phyloP scores from a whole-genome alignment of 2,329 filamentous ascomycete species.

The Neonectria sp. region DNA sequence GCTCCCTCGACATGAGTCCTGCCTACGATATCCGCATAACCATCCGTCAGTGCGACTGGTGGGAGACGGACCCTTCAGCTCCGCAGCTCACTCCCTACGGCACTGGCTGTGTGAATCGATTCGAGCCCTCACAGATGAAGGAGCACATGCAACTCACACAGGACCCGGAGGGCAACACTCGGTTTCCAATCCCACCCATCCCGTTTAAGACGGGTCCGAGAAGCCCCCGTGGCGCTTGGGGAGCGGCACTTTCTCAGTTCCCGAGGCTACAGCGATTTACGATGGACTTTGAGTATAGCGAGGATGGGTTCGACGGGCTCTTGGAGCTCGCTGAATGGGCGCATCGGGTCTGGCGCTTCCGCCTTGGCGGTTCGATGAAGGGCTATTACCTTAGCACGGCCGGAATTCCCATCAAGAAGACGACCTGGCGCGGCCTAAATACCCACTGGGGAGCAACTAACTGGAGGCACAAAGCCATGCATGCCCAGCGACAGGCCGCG shows the following conservation, averaged over 20 bases:
- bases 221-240: conserved; percentile 22
- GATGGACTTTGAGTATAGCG: conserved; percentile 30
- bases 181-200: conserved; percentile 26
- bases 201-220: conserved; percentile 9
- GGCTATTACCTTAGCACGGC: conserved; percentile 31
- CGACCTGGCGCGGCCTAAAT: conserved; percentile 23
- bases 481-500: not conserved
- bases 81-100: conserved; percentile 29
- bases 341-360: conserved; percentile 35
- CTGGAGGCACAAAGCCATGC: conserved; percentile 8
- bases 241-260: conserved; percentile 18
- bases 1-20: conserved; percentile 23
- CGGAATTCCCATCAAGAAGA: conserved; percentile 22
- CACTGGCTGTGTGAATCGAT: conserved; percentile 10
- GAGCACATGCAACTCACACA: conserved; percentile 28
- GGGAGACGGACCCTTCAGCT: conserved; percentile 1
- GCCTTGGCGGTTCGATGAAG: conserved; percentile 32
- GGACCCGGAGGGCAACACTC: not conserved
- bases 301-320: conserved; percentile 13
- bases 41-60: conserved; percentile 22
- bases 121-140: conserved; percentile 5
- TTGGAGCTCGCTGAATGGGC: conserved; percentile 29
- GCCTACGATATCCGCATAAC: conserved; percentile 26
- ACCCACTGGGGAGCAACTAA: conserved; percentile 16
- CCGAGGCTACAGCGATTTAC: conserved; percentile 27